Evolutionary conservation across 1,284 basidiomycete genomes (phyloP).

Genomic region (Cryptococcus sp.): DNA sequence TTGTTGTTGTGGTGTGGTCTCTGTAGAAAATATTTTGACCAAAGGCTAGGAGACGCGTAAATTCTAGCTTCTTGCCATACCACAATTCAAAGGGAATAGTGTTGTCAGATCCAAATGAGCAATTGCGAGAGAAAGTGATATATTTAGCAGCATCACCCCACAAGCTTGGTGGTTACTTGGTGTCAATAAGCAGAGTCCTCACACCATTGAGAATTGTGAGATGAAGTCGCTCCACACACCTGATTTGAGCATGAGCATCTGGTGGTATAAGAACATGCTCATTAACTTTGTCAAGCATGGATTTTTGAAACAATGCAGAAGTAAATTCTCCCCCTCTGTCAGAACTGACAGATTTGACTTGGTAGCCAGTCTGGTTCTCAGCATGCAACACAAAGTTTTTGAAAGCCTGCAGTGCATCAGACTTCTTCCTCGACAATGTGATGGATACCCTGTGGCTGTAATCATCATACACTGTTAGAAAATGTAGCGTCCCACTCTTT

Average conservation of each 20-base stretch:
- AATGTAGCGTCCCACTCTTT: conserved; percentile 9
- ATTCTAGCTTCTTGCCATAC: conserved; percentile 4
- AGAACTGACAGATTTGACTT: conserved; percentile 9
- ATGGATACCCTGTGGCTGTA: conserved; percentile 8
- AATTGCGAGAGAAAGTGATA: background rate
- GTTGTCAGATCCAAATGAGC: background rate
- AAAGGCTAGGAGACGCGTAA: background rate
- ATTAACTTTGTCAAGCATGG: too few relatives aligned
- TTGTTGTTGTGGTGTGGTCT: background rate
- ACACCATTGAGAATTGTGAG: too few relatives aligned
- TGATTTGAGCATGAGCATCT: too few relatives aligned
- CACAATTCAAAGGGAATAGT: conserved; percentile 11
- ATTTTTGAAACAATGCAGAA: background rate
- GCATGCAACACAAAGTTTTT: conserved; percentile 11
- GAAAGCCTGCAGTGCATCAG: conserved; percentile 4
- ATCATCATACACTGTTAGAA: conserved; percentile 23
- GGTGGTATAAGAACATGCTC: too few relatives aligned
- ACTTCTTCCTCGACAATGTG: conserved; percentile 11
- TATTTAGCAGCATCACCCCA: conserved; percentile 16
- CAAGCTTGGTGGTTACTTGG: conserved; percentile 3
- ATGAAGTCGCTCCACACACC: too few relatives aligned
- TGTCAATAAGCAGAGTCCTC: too few relatives aligned
- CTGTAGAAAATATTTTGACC: background rate
- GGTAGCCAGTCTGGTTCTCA: conserved; percentile 14
- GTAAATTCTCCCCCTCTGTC: conserved; percentile 20